Base-by-base conservation (phyloP, 306 rosid genomes). In the Trifolium pratense region DNA sequence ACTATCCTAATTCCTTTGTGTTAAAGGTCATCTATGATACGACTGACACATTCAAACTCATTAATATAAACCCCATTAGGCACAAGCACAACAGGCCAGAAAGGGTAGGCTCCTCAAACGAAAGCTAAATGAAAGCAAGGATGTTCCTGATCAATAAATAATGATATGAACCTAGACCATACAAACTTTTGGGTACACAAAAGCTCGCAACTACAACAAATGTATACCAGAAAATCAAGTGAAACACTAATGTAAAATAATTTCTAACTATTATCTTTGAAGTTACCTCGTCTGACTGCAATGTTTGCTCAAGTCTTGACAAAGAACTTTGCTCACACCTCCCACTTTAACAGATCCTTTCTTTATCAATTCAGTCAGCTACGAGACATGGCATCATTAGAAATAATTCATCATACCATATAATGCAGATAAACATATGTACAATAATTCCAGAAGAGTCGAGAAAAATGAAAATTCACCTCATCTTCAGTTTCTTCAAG, bases 401-500 rank as follows among this genome's bases (percentile, higher is more conserved):
- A 40, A 70, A 53, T 40, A 65, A 68, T 36, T 46, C 55, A 58
- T 60, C 16, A 15, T 58, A 21, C 48, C 20, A 25, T 16, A 18
- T 37, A 75, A 56, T 51, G 40, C 25, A 80, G 49, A 69, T n/a
- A 64, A 49, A 69, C 46, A 70, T 49, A 71, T 59, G 66, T 71
- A 69, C 77, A 21, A 16, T 63, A 72, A 56, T 37, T 70, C 69
- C 39, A 43, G 81, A 77, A 55, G 48, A 81, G 74, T 53, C 43
- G 11, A 74, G 34, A 66, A 77, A 66, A 42, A 81, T 36, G 32
- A 39, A 74, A 85, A 39, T 53, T 82, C 80, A 91, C 97, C 86
- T 91, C 93, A 70, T 95, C 97, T 83, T 95, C 97, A 26, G 97
- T 90, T 70, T 87, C 92, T 87, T 94, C 99, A 51, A 91, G 91